Evolutionary conservation across 139 green algal species (phyloP), one percentile per base, ranked within the genome.

Genomic region (Auxenochlorella protothecoides): DNA sequence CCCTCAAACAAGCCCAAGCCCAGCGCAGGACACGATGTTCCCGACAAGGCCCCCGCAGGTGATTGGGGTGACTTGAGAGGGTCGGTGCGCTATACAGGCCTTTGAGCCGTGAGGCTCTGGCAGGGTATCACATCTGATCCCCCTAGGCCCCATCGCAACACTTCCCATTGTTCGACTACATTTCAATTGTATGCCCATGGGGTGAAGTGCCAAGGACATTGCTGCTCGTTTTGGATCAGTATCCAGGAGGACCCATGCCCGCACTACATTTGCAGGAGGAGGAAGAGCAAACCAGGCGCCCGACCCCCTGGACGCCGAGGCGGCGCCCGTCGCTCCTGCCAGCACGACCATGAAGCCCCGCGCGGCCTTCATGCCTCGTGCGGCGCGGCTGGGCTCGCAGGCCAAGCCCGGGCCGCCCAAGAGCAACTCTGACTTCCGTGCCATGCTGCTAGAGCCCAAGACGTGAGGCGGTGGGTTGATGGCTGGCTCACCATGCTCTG

Each of bases 391-490:
- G 51, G 27, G 54, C 53, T 5, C 10, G 16, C 55, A 68, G 55
- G 54, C 9, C 12, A 4, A 55, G 2, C 64, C 16, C 3, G 59
- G 53, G 4, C 51, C 78, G 0, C 75, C 79, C 5, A 86, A 89
- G 72, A 82, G 76, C 6, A 93, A 93, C 55, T 87, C 83, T 3
- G 88, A 92, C 44, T 92, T 93, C 69, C 72, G 86, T 59, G 84
- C 86, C 52, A 90, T 92, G 87, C 76, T 93, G 52, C 60, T 89
- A 10, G 9, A 68, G 65, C 53, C 53, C 5, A 66, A 70, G 56
- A 77, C 72, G 66, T 76, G 66, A 77, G 6, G 27, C 27, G 27
- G 27, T 44, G 27, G 27, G 27, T 44, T 44, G 27, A 44, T 44
- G 27, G 27, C 27, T 44, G 27, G 27, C 27, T 44, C 27, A 44